Evolutionary conservation across 1,284 basidiomycete genomes (phyloP), one percentile per base, ranked within the genome.

Genomic region (Erythrobasidium hasegawianum): DNA sequence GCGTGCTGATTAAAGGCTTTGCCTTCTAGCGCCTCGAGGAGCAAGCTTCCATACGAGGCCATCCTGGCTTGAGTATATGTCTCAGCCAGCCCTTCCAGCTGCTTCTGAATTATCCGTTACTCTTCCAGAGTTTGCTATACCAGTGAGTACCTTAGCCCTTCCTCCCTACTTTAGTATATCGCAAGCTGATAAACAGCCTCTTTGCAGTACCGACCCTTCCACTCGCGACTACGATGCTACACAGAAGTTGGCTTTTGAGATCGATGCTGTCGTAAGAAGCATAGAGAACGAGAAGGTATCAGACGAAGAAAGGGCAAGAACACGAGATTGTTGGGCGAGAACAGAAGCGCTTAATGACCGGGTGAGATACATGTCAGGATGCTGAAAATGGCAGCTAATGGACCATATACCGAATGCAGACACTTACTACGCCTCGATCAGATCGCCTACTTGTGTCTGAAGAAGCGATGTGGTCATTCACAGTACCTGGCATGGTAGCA

Each of bases 261-360:
- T 98, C 14, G 94, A 98, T 79, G 85, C 84, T 13, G 94, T 97
- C 72, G 93, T 98, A 47, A 84, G 94, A 55, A 90, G 87, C 64
- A 97, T 98, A 67, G 95, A 98, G 78, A 93, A 97, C 75, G 92
- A 97, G 79, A 97, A 97, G 82, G 89, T 92, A 58, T 87, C 89
- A 75, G 90, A 89, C 77, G 95, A 97, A 77, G 93, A 96, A 76
- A 84, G 95, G 38, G 92, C 97, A 78, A 88, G 87, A 81, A 93
- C 92, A 2, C 82, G 93, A 16, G 95, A 98, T 77, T 88, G 89
- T 0, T 90, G 96, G 75, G 95, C 93, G 0, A 86, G 95, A 11
- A 97, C 97, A 53, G 95, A 97, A 68, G 94, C 94, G 0, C 80
- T 98, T 59, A 90, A 88, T 76, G 89, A 90, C 75, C 86, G 86